Base-by-base conservation (phyloP, 2,329 filamentous ascomycete genomes). In the Pseudocercospora musae region DNA sequence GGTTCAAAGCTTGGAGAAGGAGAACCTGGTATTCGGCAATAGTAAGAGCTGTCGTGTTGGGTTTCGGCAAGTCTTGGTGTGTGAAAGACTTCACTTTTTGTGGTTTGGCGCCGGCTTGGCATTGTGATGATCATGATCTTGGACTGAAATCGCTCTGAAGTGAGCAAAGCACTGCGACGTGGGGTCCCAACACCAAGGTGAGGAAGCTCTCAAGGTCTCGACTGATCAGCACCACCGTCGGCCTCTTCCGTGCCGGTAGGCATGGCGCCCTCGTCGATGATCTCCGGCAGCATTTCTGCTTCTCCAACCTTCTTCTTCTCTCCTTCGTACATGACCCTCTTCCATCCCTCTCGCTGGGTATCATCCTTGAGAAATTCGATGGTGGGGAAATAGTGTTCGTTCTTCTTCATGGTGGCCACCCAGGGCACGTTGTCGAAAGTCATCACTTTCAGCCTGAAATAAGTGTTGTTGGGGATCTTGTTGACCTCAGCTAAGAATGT, bases 361-460 rank as follows among this genome's bases (percentile, higher is more conserved):
- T 76, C 58, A 64, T 88, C 86, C 71, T 88, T 88, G 57, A 85
- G 72, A 64, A 87, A 88, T 74, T 88, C 86, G 29, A 87, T 84
- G 64, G 87, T 88, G 2, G 86, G 85, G 78, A 88, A 89, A 76
- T 99, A 99, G 78, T 99, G 95, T 75, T 99, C 94, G 71, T 97
- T 97, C 85, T 98, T 98, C 87, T 99, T 99, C 91, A 99, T 96
- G 8, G 95, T 99, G 42, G 96, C 91, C n/a, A 99, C 92, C 92
- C 95, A 99, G 3, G 94, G 94, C 9, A 99, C 92, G 72, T 96
- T 96, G 76, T 99, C 95, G 73, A 99, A 99, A 0, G 95, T 98
- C 76, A 98, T 92, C n/a, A 95, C 92, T 76, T 94, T 93, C 58
- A 99, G 83, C 18, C 95, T 88, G 87, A 99, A 99, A 78, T 99